These are phyloP conservation scores for Xylaria arbuscula DNA, from an alignment of 2,329 filamentous ascomycete species.

Conservation along the genomic window DNA sequence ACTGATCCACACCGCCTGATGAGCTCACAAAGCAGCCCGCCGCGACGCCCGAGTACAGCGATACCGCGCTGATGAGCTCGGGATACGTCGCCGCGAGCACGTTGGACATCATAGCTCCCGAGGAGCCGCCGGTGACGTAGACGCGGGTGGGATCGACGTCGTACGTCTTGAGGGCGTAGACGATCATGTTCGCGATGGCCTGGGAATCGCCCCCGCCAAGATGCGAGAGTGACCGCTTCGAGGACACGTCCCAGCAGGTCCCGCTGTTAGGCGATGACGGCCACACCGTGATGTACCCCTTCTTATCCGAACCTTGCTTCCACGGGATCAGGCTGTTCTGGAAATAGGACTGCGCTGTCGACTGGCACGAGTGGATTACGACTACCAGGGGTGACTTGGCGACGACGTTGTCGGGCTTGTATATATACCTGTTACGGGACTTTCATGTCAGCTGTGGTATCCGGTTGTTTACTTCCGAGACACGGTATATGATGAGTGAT, in stretches of 20 bases:
- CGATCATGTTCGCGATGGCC: slow-evolving; percentile 55
- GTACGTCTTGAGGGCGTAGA: slow-evolving; percentile 50
- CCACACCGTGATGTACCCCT: slow-evolving; percentile 61
- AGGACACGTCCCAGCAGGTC: slow-evolving; percentile 68
- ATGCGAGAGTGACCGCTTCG: slow-evolving; percentile 52
- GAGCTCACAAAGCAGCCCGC: slow-evolving; percentile 56
- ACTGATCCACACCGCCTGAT: slow-evolving; percentile 56
- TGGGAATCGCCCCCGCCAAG: slow-evolving; percentile 52
- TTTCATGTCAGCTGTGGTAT: slow-evolving; percentile 14
- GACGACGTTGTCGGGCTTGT: slow-evolving; percentile 53
- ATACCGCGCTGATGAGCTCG: slow-evolving; percentile 54
- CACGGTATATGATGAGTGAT: neutral
- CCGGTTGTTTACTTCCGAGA: neutral
- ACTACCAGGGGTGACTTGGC: slow-evolving; percentile 52
- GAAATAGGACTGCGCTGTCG: slow-evolving; percentile 52
- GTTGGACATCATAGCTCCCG: slow-evolving; percentile 55
- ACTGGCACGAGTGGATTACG: slow-evolving; percentile 55
- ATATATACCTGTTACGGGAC: slow-evolving; percentile 45
- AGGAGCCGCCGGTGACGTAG: slow-evolving; percentile 53
- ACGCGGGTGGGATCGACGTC: slow-evolving; percentile 47
- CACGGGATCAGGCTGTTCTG: slow-evolving; percentile 53
- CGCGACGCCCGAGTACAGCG: slow-evolving; percentile 56
- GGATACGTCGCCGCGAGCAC: slow-evolving; percentile 58
- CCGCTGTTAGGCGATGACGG: slow-evolving; percentile 61
- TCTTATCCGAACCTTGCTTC: slow-evolving; percentile 50